Base-by-base conservation (phyloP, 192 early-diverging fungal species). In the Martensiomyces pterosporus region DNA sequence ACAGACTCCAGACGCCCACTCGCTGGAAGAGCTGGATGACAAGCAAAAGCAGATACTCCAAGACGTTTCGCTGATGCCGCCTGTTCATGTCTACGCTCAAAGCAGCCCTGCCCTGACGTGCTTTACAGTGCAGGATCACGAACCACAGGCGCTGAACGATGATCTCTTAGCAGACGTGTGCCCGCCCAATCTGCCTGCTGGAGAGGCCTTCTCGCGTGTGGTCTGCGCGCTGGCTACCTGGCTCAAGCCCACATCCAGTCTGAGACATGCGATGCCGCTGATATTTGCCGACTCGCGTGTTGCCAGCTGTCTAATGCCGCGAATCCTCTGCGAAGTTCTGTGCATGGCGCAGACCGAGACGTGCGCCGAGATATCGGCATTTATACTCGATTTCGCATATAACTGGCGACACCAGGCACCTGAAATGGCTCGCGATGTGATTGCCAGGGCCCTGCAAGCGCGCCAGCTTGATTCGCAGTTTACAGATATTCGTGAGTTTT, bases 331-430 rank as follows among this genome's bases (percentile, higher is more conserved):
- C 17, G 59, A 52, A 40, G 34, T 67, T 12, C 38, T 74, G 19
- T 46, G 44, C 6, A 27, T 24, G 14, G 68, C 57, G 3, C 16
- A 25, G 8, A 12, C 24, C 3, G 54, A 49, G 6, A 26, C 25
- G 39, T 46, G 70, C 15, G 39, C 15, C 4, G 64, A 61, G 37
- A 39, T 65, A 9, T 58, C 70, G 1, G 57, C 63, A 4, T 55
- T 74, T 17, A 15, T 74, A 13, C 50, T 74, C 14, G 70, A 74
- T 48, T 62, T 74, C 55, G 55, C 51, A 9, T 55, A 74, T 40
- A 74, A 74, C 46, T 74, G 70, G 70, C 42, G 44, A 15, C 21
- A 50, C 23, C 39, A 61, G 12, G 57, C 70, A 13, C 63, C 70
- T 16, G 34, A 36, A 12, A 48, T 74, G 39, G 59, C 59, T 4